A percentile compares a stretch with the other conserved stretches of the same genome.
These are phyloP conservation scores for Mycena albidolilacea DNA, from an alignment of 768 basidiomycete genomes.

Conservation along the genomic window DNA sequence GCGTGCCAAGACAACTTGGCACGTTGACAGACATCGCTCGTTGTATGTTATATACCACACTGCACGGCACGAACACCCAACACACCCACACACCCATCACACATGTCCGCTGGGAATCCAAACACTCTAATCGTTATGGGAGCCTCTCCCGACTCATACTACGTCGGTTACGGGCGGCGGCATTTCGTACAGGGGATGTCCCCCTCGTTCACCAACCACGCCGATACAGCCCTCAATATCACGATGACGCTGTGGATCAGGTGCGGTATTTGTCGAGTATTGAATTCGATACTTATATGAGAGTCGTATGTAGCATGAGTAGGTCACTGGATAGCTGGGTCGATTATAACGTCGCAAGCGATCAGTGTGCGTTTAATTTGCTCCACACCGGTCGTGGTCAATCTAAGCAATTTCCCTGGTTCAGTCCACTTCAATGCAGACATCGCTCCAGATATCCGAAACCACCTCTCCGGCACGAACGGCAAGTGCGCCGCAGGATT, in stretches of 20 bases:
- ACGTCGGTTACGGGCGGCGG: constrained; percentile 26
- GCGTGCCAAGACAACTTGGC: no score
- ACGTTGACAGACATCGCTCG: no score
- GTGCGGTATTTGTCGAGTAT: not conserved
- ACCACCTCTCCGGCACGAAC: constrained; percentile 26
- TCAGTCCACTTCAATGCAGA: constrained; percentile 27
- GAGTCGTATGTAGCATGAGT: not conserved
- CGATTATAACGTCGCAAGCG: not conserved
- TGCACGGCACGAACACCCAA: no score
- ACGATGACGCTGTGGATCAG: constrained; percentile 22
- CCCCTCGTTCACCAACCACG: constrained; percentile 20
- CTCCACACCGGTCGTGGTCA: no score
- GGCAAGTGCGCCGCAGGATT: constrained; percentile 26
- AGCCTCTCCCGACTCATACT: constrained; percentile 16
- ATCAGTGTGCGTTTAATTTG: not conserved
- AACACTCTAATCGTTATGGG: constrained; percentile 28
- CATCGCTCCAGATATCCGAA: constrained; percentile 3
- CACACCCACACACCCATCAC: no score
- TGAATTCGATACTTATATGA: not conserved
- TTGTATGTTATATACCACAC: no score
- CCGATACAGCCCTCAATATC: constrained; percentile 17
- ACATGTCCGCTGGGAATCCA: constrained; percentile 2
- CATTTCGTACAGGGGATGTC: constrained; percentile 26
- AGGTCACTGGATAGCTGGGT: not conserved
- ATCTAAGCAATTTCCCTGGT: no score